Evolutionary conservation across 2,329 filamentous ascomycete genomes (phyloP), one percentile per base, ranked within the genome.

Genomic region (Colletotrichum aenigma): DNA sequence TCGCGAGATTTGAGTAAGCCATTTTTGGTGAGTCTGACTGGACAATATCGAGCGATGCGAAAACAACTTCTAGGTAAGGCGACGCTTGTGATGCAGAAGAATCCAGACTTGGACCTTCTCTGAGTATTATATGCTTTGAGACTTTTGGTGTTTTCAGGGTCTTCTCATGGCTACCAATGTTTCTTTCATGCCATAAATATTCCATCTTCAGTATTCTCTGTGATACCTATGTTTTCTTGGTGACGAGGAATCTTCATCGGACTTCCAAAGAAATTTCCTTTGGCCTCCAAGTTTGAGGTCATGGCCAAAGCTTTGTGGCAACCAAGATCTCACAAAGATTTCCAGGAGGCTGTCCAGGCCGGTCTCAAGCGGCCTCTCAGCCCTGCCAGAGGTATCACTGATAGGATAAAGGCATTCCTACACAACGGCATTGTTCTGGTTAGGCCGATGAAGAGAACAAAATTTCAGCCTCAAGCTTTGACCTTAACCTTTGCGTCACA

Each of bases 161-260:
- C 18, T 48, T 12, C 18, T 0, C 0, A 21, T 21, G n/a, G 43
- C n/a, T 0, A 21, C n/a, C 43, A 21, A 13, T 0, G 0, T 21
- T 21, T 21, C n/a, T 52, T 52, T 52, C n/a, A 52, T 52, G n/a
- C 43, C n/a, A 52, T 52, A 12, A 21, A 52, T 52, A 13, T n/a
- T 7, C 1, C 0, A 48, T 21, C 43, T 21, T 52, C n/a, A 52
- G 38, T 21, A 21, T 21, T 13, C 0, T 52, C 43, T 21, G 43
- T 52, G 16, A 52, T 52, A 52, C 43, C 10, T 38, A 38, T 38
- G 36, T 21, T 13, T 12, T 52, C 24, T 21, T 52, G 43, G 1
- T 52, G 43, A 10, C 10, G 9, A 21, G n/a, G 43, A 52, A 52
- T 52, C 43, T 52, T 52, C 43, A 52, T 1, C n/a, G n/a, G 43